Evolutionary conservation across 2,329 filamentous ascomycete genomes (phyloP).

Genomic region (Venturia nashicola): DNA sequence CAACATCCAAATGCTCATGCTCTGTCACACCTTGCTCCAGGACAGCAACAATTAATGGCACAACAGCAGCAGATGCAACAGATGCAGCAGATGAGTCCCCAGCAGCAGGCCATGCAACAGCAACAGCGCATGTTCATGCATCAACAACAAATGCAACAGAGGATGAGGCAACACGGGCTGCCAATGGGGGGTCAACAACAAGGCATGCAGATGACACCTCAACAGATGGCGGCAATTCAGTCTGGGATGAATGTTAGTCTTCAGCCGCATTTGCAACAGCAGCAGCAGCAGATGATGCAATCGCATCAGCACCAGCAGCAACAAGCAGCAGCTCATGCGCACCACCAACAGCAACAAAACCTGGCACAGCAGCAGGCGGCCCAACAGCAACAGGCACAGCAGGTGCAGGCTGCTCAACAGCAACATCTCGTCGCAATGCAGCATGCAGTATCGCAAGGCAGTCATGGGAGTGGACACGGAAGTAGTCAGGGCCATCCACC

Average conservation of each 20-base stretch:
- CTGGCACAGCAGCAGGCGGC: slow-evolving; percentile 32
- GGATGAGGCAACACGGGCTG: slow-evolving; percentile 42
- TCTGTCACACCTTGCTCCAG: slow-evolving; percentile 55
- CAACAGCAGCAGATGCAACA: slow-evolving; percentile 35
- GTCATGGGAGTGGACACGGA: slow-evolving; percentile 32
- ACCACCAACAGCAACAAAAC: slow-evolving; percentile 21
- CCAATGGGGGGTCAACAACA: slow-evolving; percentile 40
- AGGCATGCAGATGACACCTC: slow-evolving; percentile 33
- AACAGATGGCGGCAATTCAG: slow-evolving; percentile 41
- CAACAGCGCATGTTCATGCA: slow-evolving; percentile 43
- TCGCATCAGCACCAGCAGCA: slow-evolving; percentile 24
- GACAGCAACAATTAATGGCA: slow-evolving; percentile 32
- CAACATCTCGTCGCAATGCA: slow-evolving; percentile 24
- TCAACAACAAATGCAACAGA: slow-evolving; percentile 42
- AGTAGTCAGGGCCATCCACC: slow-evolving; percentile 33
- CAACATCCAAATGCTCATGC: slow-evolving; percentile 52
- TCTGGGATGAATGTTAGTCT: slow-evolving; percentile 31
- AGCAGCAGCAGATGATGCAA: slow-evolving; percentile 32
- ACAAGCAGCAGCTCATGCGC: slow-evolving; percentile 22
- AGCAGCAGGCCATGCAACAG: slow-evolving; percentile 17
- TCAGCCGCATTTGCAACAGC: slow-evolving; percentile 24
- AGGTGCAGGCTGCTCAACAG: slow-evolving; percentile 23
- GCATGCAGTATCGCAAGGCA: slow-evolving; percentile 22
- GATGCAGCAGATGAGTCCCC: slow-evolving; percentile 28
- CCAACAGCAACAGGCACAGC: slow-evolving; percentile 29